Percentiles rank a stretch among this genome's conserved stretches.
Evolutionary conservation across 164 flowering plant species (phyloP).

Genomic region (Liquidambar formosana): DNA sequence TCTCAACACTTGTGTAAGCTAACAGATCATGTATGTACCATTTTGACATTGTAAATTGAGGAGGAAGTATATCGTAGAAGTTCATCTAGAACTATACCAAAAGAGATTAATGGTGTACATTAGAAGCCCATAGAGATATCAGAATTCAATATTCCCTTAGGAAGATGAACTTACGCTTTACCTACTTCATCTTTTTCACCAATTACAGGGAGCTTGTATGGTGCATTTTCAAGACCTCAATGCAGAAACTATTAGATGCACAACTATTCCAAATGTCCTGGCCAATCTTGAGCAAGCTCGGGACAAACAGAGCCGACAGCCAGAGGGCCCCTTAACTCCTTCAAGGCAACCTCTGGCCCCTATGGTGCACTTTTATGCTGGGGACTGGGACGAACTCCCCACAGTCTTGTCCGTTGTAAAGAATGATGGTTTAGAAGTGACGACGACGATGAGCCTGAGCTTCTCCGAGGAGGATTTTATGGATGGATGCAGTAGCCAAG

Average conservation of each 20-base stretch:
- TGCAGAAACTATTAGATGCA: slow-evolving; percentile 84
- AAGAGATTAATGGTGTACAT: too few species aligned
- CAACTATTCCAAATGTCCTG: slow-evolving; percentile 85
- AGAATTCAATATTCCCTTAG: not conserved
- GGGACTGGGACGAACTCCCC: slow-evolving; percentile 91
- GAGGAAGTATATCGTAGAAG: too few species aligned
- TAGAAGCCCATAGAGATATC: too few species aligned
- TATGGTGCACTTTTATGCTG: slow-evolving; percentile 80
- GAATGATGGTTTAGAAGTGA: slow-evolving; percentile 50
- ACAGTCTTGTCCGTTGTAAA: slow-evolving; percentile 64
- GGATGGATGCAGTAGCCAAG: slow-evolving; percentile 87
- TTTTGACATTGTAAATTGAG: too few species aligned
- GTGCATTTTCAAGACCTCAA: slow-evolving; percentile 87
- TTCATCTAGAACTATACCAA: too few species aligned
- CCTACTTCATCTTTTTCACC: slow-evolving; percentile 2
- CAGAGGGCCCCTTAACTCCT: slow-evolving; percentile 85
- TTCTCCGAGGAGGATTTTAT: slow-evolving; percentile 90
- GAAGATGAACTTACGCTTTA: not conserved
- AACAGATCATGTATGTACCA: too few species aligned
- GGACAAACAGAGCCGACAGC: slow-evolving; percentile 80
- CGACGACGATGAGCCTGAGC: slow-evolving; percentile 59
- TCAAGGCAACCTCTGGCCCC: slow-evolving; percentile 70
- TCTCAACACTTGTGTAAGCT: too few species aligned
- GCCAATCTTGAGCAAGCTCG: slow-evolving; percentile 92
- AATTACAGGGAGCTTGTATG: slow-evolving; percentile 69